Conservation (phyloP, 1,284 basidiomycete species). For the Sanghuangporus baumii region DNA sequence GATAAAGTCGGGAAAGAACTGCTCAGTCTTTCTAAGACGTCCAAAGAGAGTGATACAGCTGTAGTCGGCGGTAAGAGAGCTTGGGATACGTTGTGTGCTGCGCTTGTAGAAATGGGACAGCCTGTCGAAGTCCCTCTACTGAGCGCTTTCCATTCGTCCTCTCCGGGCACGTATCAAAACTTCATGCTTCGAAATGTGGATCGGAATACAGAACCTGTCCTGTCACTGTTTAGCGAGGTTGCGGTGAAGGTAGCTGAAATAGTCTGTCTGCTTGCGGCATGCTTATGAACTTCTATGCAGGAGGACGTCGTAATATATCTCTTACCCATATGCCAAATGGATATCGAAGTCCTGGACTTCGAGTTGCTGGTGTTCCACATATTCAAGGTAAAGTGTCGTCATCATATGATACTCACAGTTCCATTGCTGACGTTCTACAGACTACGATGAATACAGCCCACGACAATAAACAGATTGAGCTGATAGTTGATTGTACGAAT, state of each 20-base stretch:
- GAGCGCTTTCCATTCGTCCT: slow-evolving; percentile 41
- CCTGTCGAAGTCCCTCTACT: slow-evolving; percentile 61
- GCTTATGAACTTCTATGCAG: slow-evolving; percentile 28
- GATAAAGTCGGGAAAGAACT: slow-evolving; percentile 83
- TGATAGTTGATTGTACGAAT: slow-evolving; percentile 80
- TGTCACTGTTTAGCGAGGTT: slow-evolving; percentile 65
- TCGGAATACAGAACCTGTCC: slow-evolving; percentile 56
- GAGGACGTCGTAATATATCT: slow-evolving; percentile 53
- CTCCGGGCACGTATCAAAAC: slow-evolving; percentile 59
- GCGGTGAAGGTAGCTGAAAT: slow-evolving; percentile 28
- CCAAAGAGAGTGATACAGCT: slow-evolving; percentile 50
- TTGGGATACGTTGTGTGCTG: slow-evolving; percentile 70
- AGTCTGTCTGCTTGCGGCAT: slow-evolving; percentile 4
- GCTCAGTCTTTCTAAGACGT: slow-evolving; percentile 63
- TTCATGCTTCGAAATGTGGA: slow-evolving; percentile 67
- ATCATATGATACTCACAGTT: not conserved
- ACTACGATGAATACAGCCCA: slow-evolving; percentile 39
- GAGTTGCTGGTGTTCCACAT: slow-evolving; percentile 82
- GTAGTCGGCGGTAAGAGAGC: slow-evolving; percentile 64
- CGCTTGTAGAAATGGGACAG: slow-evolving; percentile 73
- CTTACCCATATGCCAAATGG: slow-evolving; percentile 59
- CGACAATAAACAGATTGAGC: slow-evolving; percentile 53
- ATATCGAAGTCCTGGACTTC: slow-evolving; percentile 81
- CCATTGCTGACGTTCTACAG: slow-evolving; percentile 22
- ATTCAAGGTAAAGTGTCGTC: slow-evolving; percentile 55